Conservation (phyloP, 441 rosid genomes). For the Cnidoscolus chayamansa region DNA sequence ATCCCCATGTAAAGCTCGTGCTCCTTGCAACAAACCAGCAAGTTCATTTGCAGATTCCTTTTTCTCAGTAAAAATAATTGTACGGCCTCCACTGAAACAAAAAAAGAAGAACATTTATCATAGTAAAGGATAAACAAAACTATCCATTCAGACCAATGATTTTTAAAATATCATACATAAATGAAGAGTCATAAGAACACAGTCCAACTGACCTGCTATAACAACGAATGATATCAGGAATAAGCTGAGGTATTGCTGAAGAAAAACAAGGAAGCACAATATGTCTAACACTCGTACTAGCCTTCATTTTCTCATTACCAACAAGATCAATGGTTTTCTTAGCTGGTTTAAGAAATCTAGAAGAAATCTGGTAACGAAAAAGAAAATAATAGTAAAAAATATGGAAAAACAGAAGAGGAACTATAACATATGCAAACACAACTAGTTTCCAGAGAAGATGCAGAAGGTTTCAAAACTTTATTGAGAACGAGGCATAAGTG, state of each 20-base stretch:
- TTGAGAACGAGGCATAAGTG: neutral
- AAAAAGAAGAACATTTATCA: neutral
- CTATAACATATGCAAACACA: neutral
- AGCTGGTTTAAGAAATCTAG: slow-evolving; percentile 62
- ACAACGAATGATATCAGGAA: slow-evolving; percentile 87
- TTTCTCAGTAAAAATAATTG: slow-evolving; percentile 85
- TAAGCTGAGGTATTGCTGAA: slow-evolving; percentile 65
- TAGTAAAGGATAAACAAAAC: too few relatives aligned
- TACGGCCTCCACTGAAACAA: slow-evolving; percentile 73
- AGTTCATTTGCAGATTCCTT: slow-evolving; percentile 86
- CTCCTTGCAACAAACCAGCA: slow-evolving; percentile 72
- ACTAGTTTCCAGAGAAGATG: neutral
- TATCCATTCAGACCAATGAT: too few relatives aligned
- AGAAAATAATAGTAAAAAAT: slow-evolving; percentile 22
- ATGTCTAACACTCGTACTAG: slow-evolving; percentile 85
- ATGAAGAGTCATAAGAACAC: neutral
- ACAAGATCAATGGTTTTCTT: slow-evolving; percentile 94
- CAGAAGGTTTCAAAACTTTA: neutral
- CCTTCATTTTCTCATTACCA: slow-evolving; percentile 95
- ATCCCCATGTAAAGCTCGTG: slow-evolving; percentile 88
- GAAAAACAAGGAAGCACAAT: slow-evolving; percentile 73
- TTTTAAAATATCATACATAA: neutral
- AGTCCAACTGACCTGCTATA: slow-evolving; percentile 63
- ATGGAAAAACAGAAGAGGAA: neutral
- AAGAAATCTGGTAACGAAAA: slow-evolving; percentile 49